phyloP scores from a whole-genome alignment of 2,329 filamentous ascomycete species.

The Xylariaceae sp. region DNA sequence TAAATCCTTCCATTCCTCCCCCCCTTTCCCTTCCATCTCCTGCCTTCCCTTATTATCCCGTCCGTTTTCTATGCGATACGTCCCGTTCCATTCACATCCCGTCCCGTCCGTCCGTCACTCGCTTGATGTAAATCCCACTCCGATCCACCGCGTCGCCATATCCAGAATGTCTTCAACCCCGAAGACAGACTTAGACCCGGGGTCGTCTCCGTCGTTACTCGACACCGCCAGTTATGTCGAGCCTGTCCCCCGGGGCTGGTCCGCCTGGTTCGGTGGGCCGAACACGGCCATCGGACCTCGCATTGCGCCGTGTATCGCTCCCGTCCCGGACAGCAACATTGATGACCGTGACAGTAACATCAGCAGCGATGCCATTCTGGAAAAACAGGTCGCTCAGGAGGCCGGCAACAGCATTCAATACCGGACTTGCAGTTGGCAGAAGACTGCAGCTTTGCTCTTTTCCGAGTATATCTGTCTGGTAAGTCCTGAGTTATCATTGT shows the following conservation, averaged over 20 bases:
- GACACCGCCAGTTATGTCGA: conserved; percentile 41
- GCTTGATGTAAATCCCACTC: too few species aligned
- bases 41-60: background rate
- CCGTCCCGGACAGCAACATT: conserved; percentile 14
- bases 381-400: conserved; percentile 70
- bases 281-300: conserved; percentile 45
- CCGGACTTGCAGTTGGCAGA: conserved; percentile 88
- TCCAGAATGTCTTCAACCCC: background rate
- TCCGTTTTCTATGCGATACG: background rate
- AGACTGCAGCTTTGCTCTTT: conserved; percentile 86
- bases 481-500: conserved; percentile 14
- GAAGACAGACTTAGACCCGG: conserved; percentile 21
- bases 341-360: conserved; percentile 41
- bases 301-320: conserved; percentile 41
- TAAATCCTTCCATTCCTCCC: background rate
- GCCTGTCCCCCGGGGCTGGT: conserved; percentile 30
- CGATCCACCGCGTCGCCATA: background rate
- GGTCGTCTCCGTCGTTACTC: conserved; percentile 21
- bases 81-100: too few species aligned
- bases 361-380: conserved; percentile 44
- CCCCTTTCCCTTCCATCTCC: background rate
- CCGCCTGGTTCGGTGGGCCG: conserved; percentile 37
- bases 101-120: background rate
- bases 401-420: conserved; percentile 79
- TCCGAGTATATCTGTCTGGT: conserved; percentile 88